A percentile compares a stretch with the other conserved stretches of the same genome.
These are phyloP conservation scores for Penicillium dipodomyicola DNA, from an alignment of 495 filamentous ascomycete species.

Conservation along the genomic window DNA sequence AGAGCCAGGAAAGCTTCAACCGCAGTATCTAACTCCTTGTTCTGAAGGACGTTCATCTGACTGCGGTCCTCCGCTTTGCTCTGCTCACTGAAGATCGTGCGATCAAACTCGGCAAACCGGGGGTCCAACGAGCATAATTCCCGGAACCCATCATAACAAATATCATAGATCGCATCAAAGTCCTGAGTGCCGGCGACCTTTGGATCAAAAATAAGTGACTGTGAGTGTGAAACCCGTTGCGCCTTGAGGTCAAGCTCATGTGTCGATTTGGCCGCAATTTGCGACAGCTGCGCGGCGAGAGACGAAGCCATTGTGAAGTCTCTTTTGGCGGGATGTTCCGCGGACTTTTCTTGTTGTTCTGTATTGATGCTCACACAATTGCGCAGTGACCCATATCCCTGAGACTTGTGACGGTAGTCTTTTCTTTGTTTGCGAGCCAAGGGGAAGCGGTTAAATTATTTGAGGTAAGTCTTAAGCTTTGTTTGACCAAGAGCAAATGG, in stretches of 20 bases:
- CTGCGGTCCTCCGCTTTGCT: conserved; percentile 83
- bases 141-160: conserved; percentile 83
- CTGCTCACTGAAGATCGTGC: conserved; percentile 82
- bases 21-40: conserved; percentile 71
- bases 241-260: conserved; percentile 83
- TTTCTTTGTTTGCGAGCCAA: conserved; percentile 3
- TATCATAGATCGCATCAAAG: conserved; percentile 80
- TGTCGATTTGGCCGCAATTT: conserved; percentile 73
- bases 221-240: conserved; percentile 81
- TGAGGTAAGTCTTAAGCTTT: conserved; percentile 8
- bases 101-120: conserved; percentile 66
- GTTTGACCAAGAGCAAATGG: conserved; percentile 1
- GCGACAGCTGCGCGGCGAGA: conserved; percentile 75
- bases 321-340: conserved; percentile 9
- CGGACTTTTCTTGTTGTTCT: not conserved
- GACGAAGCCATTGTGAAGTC: conserved; percentile 66
- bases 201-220: conserved; percentile 87
- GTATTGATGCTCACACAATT: conserved; percentile 17
- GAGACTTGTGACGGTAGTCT: not conserved
- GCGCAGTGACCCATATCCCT: conserved; percentile 26
- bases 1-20: conserved; percentile 79
- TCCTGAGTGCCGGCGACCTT: conserved; percentile 78
- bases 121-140: conserved; percentile 84
- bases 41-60: conserved; percentile 77
- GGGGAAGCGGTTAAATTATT: not conserved